Percentiles rank a stretch among this genome's conserved stretches.
phyloP scores from a whole-genome alignment of 176 grass and related monocot genomes.

The Miscanthus lutarioriparius region DNA sequence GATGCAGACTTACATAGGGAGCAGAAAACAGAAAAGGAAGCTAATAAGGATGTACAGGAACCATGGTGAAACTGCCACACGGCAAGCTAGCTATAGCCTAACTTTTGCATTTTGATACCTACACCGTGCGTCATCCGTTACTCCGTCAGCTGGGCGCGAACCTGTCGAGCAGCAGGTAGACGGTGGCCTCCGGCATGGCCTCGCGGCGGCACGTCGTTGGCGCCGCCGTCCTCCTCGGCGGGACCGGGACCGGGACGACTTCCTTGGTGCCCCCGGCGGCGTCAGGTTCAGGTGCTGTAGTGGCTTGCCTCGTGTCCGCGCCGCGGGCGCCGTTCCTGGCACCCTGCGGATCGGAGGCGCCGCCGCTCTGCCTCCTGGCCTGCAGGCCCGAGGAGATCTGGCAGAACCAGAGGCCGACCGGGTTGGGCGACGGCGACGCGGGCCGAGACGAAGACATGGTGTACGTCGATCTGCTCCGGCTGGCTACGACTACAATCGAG shows the following conservation, averaged over 20 bases:
- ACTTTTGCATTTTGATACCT: too few species aligned
- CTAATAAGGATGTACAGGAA: too few species aligned
- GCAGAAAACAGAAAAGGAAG: too few species aligned
- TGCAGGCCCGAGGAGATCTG: conserved; percentile 37
- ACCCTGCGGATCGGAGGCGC: background rate
- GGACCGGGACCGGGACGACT: too few species aligned
- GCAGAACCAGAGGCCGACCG: conserved; percentile 31
- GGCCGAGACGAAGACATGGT: conserved; percentile 12
- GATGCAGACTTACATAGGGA: too few species aligned
- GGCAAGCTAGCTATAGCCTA: too few species aligned
- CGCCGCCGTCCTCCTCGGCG: too few species aligned
- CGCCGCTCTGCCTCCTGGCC: background rate
- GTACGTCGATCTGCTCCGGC: background rate
- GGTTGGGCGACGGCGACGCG: background rate
- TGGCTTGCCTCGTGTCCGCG: background rate
- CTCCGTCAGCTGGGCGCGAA: conserved; percentile 61
- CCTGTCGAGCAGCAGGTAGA: conserved; percentile 54
- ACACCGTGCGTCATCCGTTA: too few species aligned
- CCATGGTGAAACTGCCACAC: too few species aligned
- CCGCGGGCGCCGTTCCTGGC: too few species aligned
- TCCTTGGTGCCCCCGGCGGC: background rate
- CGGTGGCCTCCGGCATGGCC: conserved; percentile 38
- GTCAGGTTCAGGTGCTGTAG: too few species aligned
- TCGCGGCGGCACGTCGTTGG: background rate
- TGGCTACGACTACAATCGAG: too few species aligned